These are phyloP conservation scores for Xylaria sp. DNA, from an alignment of 2,329 filamentous ascomycete species.

Conservation along the genomic window DNA sequence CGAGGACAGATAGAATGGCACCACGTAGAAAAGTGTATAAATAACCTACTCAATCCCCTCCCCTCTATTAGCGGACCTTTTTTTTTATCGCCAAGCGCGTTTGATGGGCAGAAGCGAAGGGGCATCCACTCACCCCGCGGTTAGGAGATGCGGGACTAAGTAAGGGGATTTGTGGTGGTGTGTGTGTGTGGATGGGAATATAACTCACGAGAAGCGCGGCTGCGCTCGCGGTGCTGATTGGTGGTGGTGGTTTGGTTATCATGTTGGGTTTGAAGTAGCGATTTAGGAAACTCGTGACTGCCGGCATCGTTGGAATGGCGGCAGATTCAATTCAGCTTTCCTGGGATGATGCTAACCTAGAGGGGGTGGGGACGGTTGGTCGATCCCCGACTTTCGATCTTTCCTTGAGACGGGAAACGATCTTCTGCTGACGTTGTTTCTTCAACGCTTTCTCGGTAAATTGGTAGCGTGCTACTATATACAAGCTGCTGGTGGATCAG, in stretches of 20 bases:
- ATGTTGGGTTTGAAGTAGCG: slow-evolving; percentile 45
- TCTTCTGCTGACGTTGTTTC: slow-evolving; percentile 15
- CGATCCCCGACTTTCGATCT: slow-evolving; percentile 9
- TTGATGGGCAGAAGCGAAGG: background rate
- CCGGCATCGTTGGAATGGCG: slow-evolving; percentile 44
- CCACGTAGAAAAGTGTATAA: slow-evolving; percentile 90
- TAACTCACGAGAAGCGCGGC: slow-evolving; percentile 52
- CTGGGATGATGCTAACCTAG: slow-evolving; percentile 18
- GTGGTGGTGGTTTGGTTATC: slow-evolving; percentile 51
- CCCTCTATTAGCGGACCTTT: background rate
- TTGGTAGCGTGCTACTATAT: background rate
- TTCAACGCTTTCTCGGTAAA: background rate
- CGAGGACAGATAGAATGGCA: slow-evolving; percentile 86
- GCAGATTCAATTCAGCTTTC: slow-evolving; percentile 4
- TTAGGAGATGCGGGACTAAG: slow-evolving; percentile 14
- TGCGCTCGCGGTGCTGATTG: slow-evolving; percentile 54
- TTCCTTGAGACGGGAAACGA: slow-evolving; percentile 27
- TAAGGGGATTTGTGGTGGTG: background rate
- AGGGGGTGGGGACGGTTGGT: background rate
- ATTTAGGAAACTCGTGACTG: slow-evolving; percentile 44
- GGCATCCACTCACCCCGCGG: slow-evolving; percentile 24
- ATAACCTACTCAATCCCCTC: slow-evolving; percentile 67
- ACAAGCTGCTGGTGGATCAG: background rate
- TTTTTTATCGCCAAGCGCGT: slow-evolving; percentile 22
- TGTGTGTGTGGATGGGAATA: slow-evolving; percentile 14